These are phyloP conservation scores for Pichia sp. DNA, from an alignment of 1,139 yeast species.

Conservation along the genomic window DNA sequence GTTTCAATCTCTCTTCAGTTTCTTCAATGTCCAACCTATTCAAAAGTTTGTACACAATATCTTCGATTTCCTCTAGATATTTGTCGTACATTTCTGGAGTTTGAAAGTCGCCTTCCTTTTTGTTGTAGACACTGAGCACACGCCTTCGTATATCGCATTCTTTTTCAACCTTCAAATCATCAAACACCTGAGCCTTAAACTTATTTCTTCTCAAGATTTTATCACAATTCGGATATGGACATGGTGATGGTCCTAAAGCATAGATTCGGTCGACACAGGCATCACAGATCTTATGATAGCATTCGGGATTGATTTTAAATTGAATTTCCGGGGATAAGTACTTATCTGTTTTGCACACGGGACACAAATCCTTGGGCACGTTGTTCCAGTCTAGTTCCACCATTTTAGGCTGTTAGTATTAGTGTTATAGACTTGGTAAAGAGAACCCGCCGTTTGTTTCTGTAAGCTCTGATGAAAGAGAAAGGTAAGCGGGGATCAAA, in stretches of 20 bases:
- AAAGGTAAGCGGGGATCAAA: no score
- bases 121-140: conserved; percentile 72
- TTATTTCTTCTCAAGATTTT: conserved; percentile 79
- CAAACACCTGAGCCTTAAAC: conserved; percentile 88
- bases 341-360: conserved; percentile 93
- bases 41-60: conserved; percentile 67
- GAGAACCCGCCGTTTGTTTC: no score
- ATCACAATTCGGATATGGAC: conserved; percentile 91
- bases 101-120: conserved; percentile 67
- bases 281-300: conserved; percentile 96
- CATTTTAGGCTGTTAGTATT: no score
- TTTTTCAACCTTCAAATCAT: conserved; percentile 79
- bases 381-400: conserved; percentile 28
- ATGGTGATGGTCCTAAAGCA: conserved; percentile 91
- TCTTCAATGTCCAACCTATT: conserved; percentile 63
- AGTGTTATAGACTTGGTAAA: no score
- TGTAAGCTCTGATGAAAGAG: no score
- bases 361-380: conserved; percentile 75
- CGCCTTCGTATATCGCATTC: conserved; percentile 88
- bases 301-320: conserved; percentile 90
- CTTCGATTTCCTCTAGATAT: conserved; percentile 81
- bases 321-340: conserved; percentile 91
- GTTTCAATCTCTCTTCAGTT: conserved; percentile 61
- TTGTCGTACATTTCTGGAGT: conserved; percentile 55
- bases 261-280: conserved; percentile 94